phyloP scores from a whole-genome alignment of 352 stramenopile genomes.

The Phytopythium litorale region DNA sequence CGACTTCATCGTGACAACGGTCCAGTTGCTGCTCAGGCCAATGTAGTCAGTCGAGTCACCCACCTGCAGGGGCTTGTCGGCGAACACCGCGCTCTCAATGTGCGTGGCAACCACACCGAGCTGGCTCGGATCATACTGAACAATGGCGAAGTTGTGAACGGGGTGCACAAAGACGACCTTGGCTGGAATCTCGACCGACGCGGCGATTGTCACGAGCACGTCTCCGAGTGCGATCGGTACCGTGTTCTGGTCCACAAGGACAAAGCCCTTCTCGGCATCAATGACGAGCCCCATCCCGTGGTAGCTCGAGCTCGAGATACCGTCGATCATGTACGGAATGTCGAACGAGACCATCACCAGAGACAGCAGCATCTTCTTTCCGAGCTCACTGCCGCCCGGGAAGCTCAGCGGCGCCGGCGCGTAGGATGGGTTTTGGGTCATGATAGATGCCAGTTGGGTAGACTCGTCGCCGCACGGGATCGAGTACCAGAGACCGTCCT shows the following conservation, averaged over 20 bases:
- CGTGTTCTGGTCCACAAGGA: constrained; percentile 93
- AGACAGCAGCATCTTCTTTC: constrained; percentile 70
- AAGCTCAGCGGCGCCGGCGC: constrained; percentile 62
- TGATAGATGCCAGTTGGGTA: constrained; percentile 18
- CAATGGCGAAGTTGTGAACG: constrained; percentile 90
- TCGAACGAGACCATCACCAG: constrained; percentile 92
- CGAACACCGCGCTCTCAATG: constrained; percentile 53
- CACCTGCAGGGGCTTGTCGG: constrained; percentile 63
- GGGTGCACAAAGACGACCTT: constrained; percentile 91
- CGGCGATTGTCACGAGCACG: constrained; percentile 85
- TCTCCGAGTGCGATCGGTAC: constrained; percentile 86
- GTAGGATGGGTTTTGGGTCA: constrained; percentile 40
- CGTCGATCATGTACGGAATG: constrained; percentile 91
- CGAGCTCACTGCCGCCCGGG: constrained; percentile 53
- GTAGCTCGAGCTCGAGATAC: constrained; percentile 87
- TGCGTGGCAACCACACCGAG: constrained; percentile 60
- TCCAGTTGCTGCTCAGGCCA: constrained; percentile 83
- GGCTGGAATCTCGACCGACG: constrained; percentile 81
- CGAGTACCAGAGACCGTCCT: constrained; percentile 68
- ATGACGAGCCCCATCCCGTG: constrained; percentile 89
- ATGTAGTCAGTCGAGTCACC: constrained; percentile 81
- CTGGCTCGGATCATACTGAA: constrained; percentile 84
- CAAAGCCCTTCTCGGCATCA: constrained; percentile 74
- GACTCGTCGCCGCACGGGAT: constrained; percentile 26
- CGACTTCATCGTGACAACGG: constrained; percentile 83